These are phyloP conservation scores for Nothophaeocryptopus gaeumannii DNA, from an alignment of 2,329 filamentous ascomycete species.

Conservation along the genomic window DNA sequence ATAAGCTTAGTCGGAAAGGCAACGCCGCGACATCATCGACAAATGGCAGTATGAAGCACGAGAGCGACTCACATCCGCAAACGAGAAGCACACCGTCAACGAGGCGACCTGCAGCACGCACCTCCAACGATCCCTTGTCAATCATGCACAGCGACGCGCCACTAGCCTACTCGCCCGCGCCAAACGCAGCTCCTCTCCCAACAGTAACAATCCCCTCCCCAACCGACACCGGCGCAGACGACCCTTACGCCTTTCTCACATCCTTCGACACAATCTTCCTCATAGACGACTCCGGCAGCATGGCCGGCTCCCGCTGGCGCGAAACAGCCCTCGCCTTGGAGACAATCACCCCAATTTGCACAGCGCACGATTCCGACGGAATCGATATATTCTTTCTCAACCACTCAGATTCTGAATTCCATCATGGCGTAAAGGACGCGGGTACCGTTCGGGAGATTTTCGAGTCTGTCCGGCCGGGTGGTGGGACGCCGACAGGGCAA, in stretches of 20 bases:
- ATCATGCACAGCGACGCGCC: slow-evolving; percentile 27
- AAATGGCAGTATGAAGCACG: slow-evolving; percentile 12
- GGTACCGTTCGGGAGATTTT: slow-evolving; percentile 68
- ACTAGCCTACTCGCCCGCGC: slow-evolving; percentile 42
- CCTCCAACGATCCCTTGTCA: slow-evolving; percentile 14
- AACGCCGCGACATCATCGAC: slow-evolving; percentile 5
- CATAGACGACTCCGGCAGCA: slow-evolving; percentile 88
- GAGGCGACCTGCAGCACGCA: slow-evolving; percentile 16
- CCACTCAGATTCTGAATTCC: slow-evolving; percentile 57
- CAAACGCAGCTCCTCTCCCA: slow-evolving; percentile 36
- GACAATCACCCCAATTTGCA: slow-evolving; percentile 78
- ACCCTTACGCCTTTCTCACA: slow-evolving; percentile 71
- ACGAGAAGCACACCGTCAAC: slow-evolving; percentile 20
- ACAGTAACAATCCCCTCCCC: slow-evolving; percentile 24
- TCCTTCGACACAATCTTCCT: slow-evolving; percentile 85
- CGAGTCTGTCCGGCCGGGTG: slow-evolving; percentile 59
- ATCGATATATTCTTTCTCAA: slow-evolving; percentile 93
- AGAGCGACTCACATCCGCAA: slow-evolving; percentile 21
- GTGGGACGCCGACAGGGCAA: slow-evolving; percentile 71
- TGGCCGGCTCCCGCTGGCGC: slow-evolving; percentile 73
- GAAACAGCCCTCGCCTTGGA: slow-evolving; percentile 69
- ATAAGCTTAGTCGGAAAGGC: slow-evolving; percentile 21
- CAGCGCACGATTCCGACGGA: slow-evolving; percentile 73
- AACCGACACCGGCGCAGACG: slow-evolving; percentile 47
- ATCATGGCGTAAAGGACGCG: slow-evolving; percentile 61